These are phyloP conservation scores for Cytospora paraplurivora DNA, from an alignment of 2,329 filamentous ascomycete species.

Conservation along the genomic window DNA sequence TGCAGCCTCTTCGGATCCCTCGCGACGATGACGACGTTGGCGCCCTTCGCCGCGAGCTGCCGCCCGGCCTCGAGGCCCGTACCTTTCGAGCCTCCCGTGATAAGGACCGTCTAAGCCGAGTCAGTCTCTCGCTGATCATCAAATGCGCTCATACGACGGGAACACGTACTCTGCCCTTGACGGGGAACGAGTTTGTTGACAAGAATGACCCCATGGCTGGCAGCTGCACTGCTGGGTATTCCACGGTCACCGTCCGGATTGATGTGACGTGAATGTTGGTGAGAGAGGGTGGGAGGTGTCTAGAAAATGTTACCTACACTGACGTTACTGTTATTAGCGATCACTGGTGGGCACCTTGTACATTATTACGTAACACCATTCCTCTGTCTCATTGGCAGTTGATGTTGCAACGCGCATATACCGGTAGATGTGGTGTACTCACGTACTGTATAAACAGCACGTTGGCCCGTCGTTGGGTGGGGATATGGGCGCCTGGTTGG, in stretches of 20 bases:
- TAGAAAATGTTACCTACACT: background rate
- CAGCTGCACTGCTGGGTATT: background rate
- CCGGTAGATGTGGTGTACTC: too few species aligned
- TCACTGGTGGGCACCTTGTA: too few species aligned
- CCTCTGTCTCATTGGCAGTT: too few species aligned
- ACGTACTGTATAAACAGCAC: too few species aligned
- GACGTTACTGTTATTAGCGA: too few species aligned
- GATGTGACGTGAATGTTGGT: background rate
- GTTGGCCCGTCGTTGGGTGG: too few species aligned
- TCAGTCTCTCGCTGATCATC: conserved; percentile 10
- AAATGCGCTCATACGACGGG: background rate
- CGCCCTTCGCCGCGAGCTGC: conserved; percentile 78
- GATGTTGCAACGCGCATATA: too few species aligned
- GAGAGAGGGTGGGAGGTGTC: too few species aligned
- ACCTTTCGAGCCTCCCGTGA: conserved; percentile 92
- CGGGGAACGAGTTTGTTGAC: conserved; percentile 15
- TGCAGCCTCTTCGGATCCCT: conserved; percentile 76
- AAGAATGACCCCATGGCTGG: background rate
- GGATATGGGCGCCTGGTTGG: background rate
- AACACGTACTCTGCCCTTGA: conserved; percentile 13
- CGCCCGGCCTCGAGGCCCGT: conserved; percentile 79
- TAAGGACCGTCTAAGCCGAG: conserved; percentile 71
- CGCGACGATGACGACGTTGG: conserved; percentile 83
- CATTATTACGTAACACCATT: too few species aligned
- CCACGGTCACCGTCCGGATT: background rate